Base-by-base conservation (phyloP, 129 eudicot genomes). In the Artemisia annua region DNA sequence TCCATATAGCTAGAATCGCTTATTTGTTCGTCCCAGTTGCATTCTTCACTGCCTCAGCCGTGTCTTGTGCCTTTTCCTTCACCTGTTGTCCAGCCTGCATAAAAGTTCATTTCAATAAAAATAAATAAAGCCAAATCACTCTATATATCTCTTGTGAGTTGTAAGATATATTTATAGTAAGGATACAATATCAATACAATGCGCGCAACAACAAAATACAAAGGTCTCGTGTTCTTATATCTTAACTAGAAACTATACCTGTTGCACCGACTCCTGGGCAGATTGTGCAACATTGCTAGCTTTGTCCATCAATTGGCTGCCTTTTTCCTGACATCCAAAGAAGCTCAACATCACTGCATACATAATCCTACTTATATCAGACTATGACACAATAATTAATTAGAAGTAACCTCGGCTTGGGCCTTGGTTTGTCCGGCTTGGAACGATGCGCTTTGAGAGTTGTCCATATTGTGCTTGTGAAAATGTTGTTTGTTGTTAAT, bases 261-360 rank as follows among this genome's bases (percentile, higher is more conserved):
- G 71, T 60, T 88, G 88, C 48, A 79, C 61, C 0, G 85, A 58
- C 11, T 85, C 97, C 73, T 79, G 78, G 63, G 87, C 89, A 11
- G 94, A 83, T 66, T 87, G 91, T 46, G 96, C 94, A 63, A 83
- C 92, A 65, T 72, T 71, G 79, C 88, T 73, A 11, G 96, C 87
- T 74, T 87, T 81, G 61, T 91, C 92, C 86, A 81, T 81, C 85
- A 88, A 20, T 74, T 84, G 89, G 67, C 62, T 70, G 20, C 81
- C 80, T 79, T 85, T 85, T 61, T 88, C 95, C 95, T 88, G 59
- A 32, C 10, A 76, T 3, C 54, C 19, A 30, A 48, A 57, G 19
- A 58, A 48, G 63, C 28, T 28, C 39, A 26, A 58, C 10, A 58
- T 28, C 43, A 61, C 8, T 35, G 44, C 44, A 35, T 7, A 5